Evolutionary conservation across 2,329 filamentous ascomycete genomes (phyloP), one percentile per base, ranked within the genome.

Genomic region (Pseudohalonectria lignicola): DNA sequence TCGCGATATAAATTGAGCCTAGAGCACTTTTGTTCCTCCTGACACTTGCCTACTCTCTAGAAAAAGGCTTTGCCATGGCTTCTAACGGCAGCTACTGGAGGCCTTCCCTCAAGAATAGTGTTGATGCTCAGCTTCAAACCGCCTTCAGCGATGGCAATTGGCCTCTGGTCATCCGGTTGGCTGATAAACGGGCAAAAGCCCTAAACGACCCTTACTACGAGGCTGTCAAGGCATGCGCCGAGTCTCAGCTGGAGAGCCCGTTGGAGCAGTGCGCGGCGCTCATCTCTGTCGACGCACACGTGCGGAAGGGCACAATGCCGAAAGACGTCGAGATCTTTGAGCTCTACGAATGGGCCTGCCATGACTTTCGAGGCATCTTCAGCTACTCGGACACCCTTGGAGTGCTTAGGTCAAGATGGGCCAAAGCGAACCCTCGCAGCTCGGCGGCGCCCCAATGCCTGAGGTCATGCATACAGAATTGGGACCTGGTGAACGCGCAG

Each of bases 401-500:
- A 0, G 54, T 61, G 2, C 56, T 78, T 41, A 62, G 69, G 17
- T 56, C 60, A 10, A 61, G 67, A 23, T 61, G 70, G 34, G 71
- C 67, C 34, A 76, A 76, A 52, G 65, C 67, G 8, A 55, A 62
- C n/a, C 64, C 70, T 10, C 67, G 67, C 41, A 65, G 60, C 43
- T 51, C 48, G 21, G 49, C 51, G 15, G 63, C 55, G 5, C 55
- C 60, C 8, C 59, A 57, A 12, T 74, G 67, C 41, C 55, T 76
- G 32, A 63, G 71, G 45, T 63, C 66, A 8, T 77, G 73, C 45
- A 47, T 76, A 39, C 54, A 67, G 43, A 60, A 71, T 37, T 73
- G 69, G 61, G 74, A 78, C 45, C 60, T 76, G 39, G 57, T 62
- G 40, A 72, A 69, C 47, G 70, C 71, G 2, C 73, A 77, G 50